These are phyloP conservation scores for Colletotrichum zoysiae DNA, from an alignment of 2,329 filamentous ascomycete genomes.

Conservation along the genomic window DNA sequence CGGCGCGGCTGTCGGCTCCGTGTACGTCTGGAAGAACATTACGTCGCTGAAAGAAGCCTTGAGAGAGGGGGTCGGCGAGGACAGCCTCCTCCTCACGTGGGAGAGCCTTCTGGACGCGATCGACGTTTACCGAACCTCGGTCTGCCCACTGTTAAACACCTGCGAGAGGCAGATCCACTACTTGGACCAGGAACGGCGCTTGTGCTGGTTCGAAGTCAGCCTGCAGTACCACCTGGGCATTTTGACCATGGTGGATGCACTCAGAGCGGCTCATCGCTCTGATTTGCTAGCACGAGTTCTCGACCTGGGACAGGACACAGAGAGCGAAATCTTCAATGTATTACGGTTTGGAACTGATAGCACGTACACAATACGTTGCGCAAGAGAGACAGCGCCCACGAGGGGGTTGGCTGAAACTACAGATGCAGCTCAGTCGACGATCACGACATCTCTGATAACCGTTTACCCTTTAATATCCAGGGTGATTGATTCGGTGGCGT, in stretches of 20 bases:
- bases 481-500: background rate
- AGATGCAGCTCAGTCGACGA: background rate
- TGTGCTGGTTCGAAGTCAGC: conserved; percentile 33
- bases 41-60: conserved; percentile 42
- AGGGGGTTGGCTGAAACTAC: background rate
- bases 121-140: conserved; percentile 9
- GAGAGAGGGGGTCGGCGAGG: conserved; percentile 39
- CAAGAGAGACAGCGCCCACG: too few species aligned
- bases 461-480: background rate
- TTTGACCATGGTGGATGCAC: conserved; percentile 30
- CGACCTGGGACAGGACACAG: conserved; percentile 31
- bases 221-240: conserved; percentile 37
- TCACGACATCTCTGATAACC: background rate
- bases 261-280: conserved; percentile 12
- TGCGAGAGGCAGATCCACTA: conserved; percentile 38
- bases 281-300: conserved; percentile 2
- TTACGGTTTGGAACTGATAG: conserved; percentile 40
- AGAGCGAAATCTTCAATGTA: conserved; percentile 36
- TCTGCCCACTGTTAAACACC: conserved; percentile 20
- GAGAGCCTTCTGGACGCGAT: conserved; percentile 21
- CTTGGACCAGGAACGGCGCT: conserved; percentile 19
- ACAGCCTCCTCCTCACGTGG: conserved; percentile 35
- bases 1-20: conserved; percentile 20
- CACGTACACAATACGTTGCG: conserved; percentile 28
- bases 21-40: conserved; percentile 40